A percentile compares a stretch with the other conserved stretches of the same genome.
These are phyloP conservation scores for Mortierella sp. DNA, from an alignment of 371 early-diverging fungal species.

Conservation along the genomic window DNA sequence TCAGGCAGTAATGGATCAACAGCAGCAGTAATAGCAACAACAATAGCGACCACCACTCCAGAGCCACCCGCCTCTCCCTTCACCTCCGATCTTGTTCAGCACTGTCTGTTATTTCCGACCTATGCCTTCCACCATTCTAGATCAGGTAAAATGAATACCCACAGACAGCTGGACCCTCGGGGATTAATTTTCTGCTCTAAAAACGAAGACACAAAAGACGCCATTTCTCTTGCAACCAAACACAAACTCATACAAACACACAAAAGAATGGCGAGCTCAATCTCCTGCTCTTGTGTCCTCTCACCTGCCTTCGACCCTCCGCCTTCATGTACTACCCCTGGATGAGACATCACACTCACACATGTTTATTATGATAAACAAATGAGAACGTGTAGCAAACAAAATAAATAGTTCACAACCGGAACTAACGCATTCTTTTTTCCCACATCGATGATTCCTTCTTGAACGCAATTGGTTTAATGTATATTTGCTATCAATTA, in stretches of 20 bases:
- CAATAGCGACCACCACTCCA: not conserved
- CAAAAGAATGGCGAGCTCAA: not conserved
- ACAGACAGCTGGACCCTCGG: too few relatives aligned
- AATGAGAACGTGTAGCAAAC: too few relatives aligned
- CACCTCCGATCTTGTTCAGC: constrained; percentile 37
- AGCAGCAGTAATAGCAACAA: not conserved
- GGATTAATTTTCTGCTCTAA: not conserved
- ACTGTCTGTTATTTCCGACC: constrained; percentile 53
- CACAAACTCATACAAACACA: not conserved
- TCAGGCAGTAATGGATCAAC: not conserved
- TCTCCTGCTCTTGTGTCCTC: not conserved
- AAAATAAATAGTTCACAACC: not conserved
- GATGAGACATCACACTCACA: not conserved
- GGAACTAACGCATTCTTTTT: not conserved
- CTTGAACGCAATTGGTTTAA: constrained; percentile 4
- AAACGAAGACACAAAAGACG: not conserved
- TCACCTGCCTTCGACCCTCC: too few relatives aligned
- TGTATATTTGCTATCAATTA: constrained; percentile 1
- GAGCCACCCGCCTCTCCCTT: not conserved
- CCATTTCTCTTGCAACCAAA: not conserved
- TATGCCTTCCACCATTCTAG: constrained; percentile 47
- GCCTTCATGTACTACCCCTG: not conserved
- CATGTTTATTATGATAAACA: too few relatives aligned
- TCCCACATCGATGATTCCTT: not conserved
- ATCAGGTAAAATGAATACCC: constrained; percentile 31